Evolutionary conservation across 106 monocot species (phyloP).

Genomic region (Chionographis japonica): DNA sequence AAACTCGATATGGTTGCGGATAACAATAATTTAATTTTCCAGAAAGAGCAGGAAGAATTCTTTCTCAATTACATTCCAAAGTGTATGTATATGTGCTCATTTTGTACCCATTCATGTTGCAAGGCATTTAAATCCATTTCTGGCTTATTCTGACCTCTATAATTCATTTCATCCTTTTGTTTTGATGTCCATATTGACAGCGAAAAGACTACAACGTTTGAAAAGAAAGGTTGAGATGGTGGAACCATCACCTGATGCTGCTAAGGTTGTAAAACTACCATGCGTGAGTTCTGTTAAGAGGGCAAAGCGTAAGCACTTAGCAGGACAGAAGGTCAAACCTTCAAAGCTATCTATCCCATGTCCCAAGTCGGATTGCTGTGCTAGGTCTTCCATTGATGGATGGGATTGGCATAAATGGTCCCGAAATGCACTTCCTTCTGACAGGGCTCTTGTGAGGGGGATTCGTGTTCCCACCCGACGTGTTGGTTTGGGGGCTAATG

Average conservation of each 20-base stretch:
- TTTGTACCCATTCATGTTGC: not conserved
- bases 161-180: not conserved
- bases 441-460: slow-evolving; percentile 60
- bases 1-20: slow-evolving; percentile 12
- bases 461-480: slow-evolving; percentile 4
- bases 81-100: slow-evolving; percentile 22
- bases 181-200: slow-evolving; percentile 22
- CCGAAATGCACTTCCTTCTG: slow-evolving; percentile 61
- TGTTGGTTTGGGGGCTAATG: slow-evolving; percentile 14
- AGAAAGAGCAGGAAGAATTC: slow-evolving; percentile 3
- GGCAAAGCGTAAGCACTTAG: slow-evolving; percentile 12
- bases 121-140: not conserved
- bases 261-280: slow-evolving; percentile 27
- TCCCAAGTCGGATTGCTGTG: slow-evolving; percentile 79
- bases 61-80: slow-evolving; percentile 13
- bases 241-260: slow-evolving; percentile 6
- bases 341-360: slow-evolving; percentile 37
- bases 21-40: not conserved
- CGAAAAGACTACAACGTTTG: slow-evolving; percentile 8
- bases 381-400: slow-evolving; percentile 79
- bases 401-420: slow-evolving; percentile 98
- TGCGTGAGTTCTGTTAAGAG: slow-evolving; percentile 14
- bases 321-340: slow-evolving; percentile 21
- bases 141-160: not conserved
- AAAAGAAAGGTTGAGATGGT: slow-evolving; percentile 46